Percentiles rank a stretch among this genome's conserved stretches.
These are phyloP conservation scores for Lentinula sp. DNA, from an alignment of 768 basidiomycete genomes.

Conservation along the genomic window DNA sequence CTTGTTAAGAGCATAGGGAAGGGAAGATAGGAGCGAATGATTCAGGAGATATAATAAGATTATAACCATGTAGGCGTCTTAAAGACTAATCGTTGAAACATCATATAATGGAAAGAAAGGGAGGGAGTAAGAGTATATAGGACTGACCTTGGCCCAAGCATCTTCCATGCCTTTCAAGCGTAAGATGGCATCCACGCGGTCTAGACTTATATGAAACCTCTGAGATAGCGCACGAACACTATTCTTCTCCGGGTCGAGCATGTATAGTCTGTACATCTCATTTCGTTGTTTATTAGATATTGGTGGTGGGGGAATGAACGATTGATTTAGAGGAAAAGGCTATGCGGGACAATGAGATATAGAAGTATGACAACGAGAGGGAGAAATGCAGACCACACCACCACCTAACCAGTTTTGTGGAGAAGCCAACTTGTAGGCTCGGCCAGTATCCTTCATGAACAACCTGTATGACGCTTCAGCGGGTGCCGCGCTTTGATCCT, in stretches of 20 bases:
- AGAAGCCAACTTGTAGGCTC: constrained; percentile 33
- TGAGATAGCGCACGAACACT: constrained; percentile 56
- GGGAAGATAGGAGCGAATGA: constrained; percentile 6
- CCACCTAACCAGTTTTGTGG: constrained; percentile 62
- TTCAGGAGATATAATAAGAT: constrained; percentile 12
- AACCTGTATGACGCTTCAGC: constrained; percentile 26
- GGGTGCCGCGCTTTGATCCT: constrained; percentile 6
- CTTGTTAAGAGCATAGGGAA: neutral
- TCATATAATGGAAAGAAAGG: constrained; percentile 23
- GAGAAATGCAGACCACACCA: constrained; percentile 27
- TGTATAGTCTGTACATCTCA: constrained; percentile 54
- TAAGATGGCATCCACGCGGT: constrained; percentile 79
- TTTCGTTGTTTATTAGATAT: constrained; percentile 56
- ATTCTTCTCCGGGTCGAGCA: constrained; percentile 49
- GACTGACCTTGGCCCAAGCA: constrained; percentile 64
- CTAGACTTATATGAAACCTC: constrained; percentile 60
- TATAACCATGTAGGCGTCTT: constrained; percentile 79
- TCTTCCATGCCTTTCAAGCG: constrained; percentile 75
- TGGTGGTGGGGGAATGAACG: constrained; percentile 77
- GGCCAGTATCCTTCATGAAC: constrained; percentile 38
- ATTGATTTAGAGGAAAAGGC: constrained; percentile 85
- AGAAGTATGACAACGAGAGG: constrained; percentile 2
- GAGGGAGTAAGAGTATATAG: constrained; percentile 2
- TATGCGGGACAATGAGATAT: constrained; percentile 21
- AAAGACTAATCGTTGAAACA: constrained; percentile 92